phyloP scores from a whole-genome alignment of 1,284 basidiomycete genomes.

The Cutaneotrichosporon sp. region DNA sequence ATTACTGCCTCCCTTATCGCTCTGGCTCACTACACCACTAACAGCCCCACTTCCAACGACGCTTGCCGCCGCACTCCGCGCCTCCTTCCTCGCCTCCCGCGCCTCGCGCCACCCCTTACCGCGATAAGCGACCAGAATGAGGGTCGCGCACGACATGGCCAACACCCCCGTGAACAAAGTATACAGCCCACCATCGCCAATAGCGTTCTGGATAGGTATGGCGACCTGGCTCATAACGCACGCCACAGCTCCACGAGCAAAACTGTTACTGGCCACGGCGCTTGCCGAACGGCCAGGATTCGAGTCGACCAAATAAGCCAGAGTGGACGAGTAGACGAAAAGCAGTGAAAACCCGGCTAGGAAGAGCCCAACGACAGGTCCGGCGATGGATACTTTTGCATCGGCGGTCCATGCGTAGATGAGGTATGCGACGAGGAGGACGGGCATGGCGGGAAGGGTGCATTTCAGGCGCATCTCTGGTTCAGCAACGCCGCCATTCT shows the following conservation, averaged over 20 bases:
- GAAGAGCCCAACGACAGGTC: conserved; percentile 60
- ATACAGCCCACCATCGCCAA: conserved; percentile 72
- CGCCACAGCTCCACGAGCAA: conserved; percentile 45
- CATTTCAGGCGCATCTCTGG: conserved; percentile 77
- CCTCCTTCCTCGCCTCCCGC: neutral
- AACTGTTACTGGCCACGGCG: conserved; percentile 47
- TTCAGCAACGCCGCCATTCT: conserved; percentile 62
- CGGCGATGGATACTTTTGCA: conserved; percentile 61
- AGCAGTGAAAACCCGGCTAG: conserved; percentile 68
- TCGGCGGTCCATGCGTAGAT: conserved; percentile 76
- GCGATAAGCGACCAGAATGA: conserved; percentile 18
- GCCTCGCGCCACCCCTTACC: conserved; percentile 12
- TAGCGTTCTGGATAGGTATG: conserved; percentile 52
- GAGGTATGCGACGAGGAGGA: conserved; percentile 57
- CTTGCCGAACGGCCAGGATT: conserved; percentile 56
- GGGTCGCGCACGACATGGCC: conserved; percentile 49
- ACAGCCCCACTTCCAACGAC: neutral
- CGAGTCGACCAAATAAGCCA: conserved; percentile 67
- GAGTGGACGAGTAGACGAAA: conserved; percentile 52
- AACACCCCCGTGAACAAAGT: conserved; percentile 68
- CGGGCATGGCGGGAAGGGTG: conserved; percentile 55
- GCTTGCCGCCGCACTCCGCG: neutral
- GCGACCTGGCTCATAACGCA: conserved; percentile 51
- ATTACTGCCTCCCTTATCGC: neutral
- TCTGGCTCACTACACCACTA: neutral